Base-by-base conservation (phyloP, 805 yeast species). In the Nakazawaea pomicola region DNA sequence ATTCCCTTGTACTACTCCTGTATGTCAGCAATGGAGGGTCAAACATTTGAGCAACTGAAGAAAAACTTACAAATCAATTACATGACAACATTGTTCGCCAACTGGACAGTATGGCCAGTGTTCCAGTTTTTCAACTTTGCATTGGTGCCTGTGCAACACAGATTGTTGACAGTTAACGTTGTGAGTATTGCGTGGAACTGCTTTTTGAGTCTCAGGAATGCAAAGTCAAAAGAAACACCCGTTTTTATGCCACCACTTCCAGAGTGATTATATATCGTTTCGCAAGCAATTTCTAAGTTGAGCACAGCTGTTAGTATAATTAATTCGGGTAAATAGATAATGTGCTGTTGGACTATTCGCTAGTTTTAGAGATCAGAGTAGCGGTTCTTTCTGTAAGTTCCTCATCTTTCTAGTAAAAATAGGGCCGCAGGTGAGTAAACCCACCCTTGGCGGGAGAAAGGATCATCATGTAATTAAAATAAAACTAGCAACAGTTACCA, bases 41-140 rank as follows among this genome's bases (percentile, higher is more conserved):
- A 70, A 36, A 54, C 72, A 0, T 29, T 61, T 4, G 56, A 57
- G 0, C 65, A 65, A 17, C 65, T 79, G 12, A 54, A 57, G 39
- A 36, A 49, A 4, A 80, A 74, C 47, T 51, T 82, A 18, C 35
- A 60, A 2, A 61, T 66, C 12, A 76, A 80, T 45, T 78, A 78
- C 76, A 63, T 78, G 80, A 69, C 72, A 4, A 89, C 96, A 0
- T 60, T 90, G 31, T 57, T 67, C 25, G 70, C 84, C 14, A 90
- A 89, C 58, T 88, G 95, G 90, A 55, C 69, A 38, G 83, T 91
- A 10, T 93, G 98, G 99, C 98, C 98, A 0, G 60, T 76, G 0
- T 84, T 93, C 47, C 98, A 93, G 61, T 53, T 79, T 41, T 48
- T 81, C 46, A 93, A 91, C 61, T 87, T 91, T 54, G 71, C 79